Base-by-base conservation (phyloP, 2,329 filamentous ascomycete genomes). In the Fusarium euwallaceae region DNA sequence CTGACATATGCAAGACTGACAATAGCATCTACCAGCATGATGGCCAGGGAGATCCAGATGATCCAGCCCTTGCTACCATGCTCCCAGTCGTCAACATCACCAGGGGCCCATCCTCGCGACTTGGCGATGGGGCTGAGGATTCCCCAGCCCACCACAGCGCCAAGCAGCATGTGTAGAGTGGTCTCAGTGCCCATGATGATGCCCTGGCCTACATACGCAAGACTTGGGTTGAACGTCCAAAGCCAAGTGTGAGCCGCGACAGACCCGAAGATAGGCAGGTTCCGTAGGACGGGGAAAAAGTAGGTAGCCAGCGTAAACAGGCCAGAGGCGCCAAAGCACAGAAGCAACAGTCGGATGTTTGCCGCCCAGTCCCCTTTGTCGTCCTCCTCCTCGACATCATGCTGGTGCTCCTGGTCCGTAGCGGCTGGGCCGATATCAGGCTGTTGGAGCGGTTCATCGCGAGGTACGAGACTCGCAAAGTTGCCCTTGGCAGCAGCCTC, bases 171-270 rank as follows among this genome's bases (percentile, higher is more conserved):
- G 78, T 98, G 96, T 62, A 97, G 88, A 4, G 96, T 98, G 0
- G 97, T 99, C 43, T 95, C 93, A 5, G 96, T 94, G 0, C 97
- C 97, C 97, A 99, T 99, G 79, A 99, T 98, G 72, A 99, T 97
- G 12, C 97, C 97, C 84, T 99, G 97, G 0, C 97, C 97, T 29
- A 98, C 92, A 81, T 99, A 99, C 3, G 97, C 97, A n/a, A 97
- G 92, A 55, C 95, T 98, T 0, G 97, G 97, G 76, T 99, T 99
- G 8, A 99, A 86, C 1, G 94, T 97, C 97, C 97, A 99, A 1
- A 98, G 89, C 96, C 96, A 99, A 2, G 90, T 90, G 1, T 89
- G 84, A 0, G 95, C 95, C 8, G 97, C 89, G 2, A 89, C 84
- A 1, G 88, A 84, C 1, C 97, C 97, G 76, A 98, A 94, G 29